Conservation (phyloP, 495 filamentous ascomycete genomes). For the Talaromyces wortmannii region DNA sequence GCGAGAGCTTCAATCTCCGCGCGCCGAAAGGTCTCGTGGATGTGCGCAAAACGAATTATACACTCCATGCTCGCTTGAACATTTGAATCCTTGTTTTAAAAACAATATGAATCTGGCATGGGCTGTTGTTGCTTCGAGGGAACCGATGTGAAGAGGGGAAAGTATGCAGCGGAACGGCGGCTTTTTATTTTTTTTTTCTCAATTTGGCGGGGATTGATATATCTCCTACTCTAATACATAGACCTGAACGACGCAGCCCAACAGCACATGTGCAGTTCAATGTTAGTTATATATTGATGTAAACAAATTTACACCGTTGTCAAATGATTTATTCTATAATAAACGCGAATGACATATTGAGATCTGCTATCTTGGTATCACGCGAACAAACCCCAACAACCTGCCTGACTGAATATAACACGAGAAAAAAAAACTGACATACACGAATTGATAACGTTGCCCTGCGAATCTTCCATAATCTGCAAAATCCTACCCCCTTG, state of each 20-base stretch:
- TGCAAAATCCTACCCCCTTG: not conserved
- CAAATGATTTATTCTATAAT: not conserved
- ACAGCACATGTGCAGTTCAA: no score
- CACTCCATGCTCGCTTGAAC: constrained; percentile 52
- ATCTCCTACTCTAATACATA: no score
- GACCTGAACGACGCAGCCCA: no score
- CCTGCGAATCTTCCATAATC: not conserved
- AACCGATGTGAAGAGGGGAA: not conserved
- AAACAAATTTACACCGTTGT: no score
- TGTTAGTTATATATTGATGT: no score
- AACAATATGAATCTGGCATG: no score
- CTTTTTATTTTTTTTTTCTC: not conserved
- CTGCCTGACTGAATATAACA: not conserved
- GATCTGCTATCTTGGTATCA: not conserved
- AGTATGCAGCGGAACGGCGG: not conserved
- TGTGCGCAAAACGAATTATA: constrained; percentile 84
- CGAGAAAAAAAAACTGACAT: not conserved
- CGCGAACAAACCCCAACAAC: not conserved
- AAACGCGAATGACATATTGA: not conserved
- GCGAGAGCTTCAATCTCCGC: constrained; percentile 85
- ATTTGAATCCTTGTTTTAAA: not conserved
- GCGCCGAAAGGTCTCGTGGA: constrained; percentile 81
- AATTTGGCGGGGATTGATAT: not conserved
- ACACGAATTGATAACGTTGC: not conserved
- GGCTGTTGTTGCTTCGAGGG: no score